Base-by-base conservation (phyloP, 495 filamentous ascomycete species). In the Tuber melanosporum region DNA sequence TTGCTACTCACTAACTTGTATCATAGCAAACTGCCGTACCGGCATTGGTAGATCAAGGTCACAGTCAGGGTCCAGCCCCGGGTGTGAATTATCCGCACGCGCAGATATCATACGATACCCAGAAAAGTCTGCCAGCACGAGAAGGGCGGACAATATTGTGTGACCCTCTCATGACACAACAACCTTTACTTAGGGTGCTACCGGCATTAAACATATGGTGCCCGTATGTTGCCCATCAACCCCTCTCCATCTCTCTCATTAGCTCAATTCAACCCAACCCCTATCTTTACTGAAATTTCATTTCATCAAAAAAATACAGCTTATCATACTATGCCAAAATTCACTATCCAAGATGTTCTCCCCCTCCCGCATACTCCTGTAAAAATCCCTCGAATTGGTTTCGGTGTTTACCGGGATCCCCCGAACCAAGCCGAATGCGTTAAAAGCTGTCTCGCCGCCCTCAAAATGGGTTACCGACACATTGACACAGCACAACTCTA, bases 401-500 rank as follows among this genome's bases (percentile, higher is more conserved):
- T 94, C 80, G 92, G 92, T 62, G 91, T 93, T 80, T 93, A 90
- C 83, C 88, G 87, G 72, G 89, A 89, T 17, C 86, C 85, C 15
- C 72, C 83, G 26, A 75, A 85, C 39, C 85, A 87, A 19, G 14
- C 45, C 17, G 45, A 47, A 74, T 91, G 88, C 83, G 85, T 87
- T 22, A 79, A 87, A 42, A 90, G 90, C 8, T 88, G 87, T 77
- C 84, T 87, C n/a, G 87, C 86, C 47, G 91, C 91, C n/a, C 85
- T 93, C 45, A 82, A 87, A 8, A 82, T 85, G 9, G 91, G 91
- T 71, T 93, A 93, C 85, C 88, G 91, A 57, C 90, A 91, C 84
- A 91, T 93, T 77, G 91, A 93, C 83, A 90, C 91, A 0, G 91
- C 91, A 0, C 90, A 92, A 82, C 89, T 88, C 83, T 93, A 93